A percentile compares a stretch with the other conserved stretches of the same genome.
Conservation (phyloP, 331 rosid species). For the Pyracantha coccinea region DNA sequence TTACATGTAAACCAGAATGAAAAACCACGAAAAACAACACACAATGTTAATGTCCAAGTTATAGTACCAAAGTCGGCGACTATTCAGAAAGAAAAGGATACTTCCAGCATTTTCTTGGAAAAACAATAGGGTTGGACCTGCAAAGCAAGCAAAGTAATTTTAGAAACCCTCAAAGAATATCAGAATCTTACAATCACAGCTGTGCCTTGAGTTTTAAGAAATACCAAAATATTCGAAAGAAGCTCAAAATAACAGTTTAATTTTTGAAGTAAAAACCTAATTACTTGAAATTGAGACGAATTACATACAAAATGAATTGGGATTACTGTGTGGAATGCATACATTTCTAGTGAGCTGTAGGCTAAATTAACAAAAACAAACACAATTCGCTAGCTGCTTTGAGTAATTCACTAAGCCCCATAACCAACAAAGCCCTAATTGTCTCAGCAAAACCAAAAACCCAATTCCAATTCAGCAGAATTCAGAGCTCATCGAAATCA, state of each 20-base stretch:
- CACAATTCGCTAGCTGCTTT: not conserved
- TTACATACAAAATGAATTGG: not conserved
- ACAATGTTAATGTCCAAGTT: not conserved
- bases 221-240: not conserved
- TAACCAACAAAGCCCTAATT: slow-evolving; percentile 18
- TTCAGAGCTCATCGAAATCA: not conserved
- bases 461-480: not conserved
- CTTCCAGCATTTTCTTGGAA: slow-evolving; percentile 99
- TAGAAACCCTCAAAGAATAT: not conserved
- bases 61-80: not conserved
- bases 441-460: not conserved
- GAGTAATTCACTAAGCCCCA: not conserved
- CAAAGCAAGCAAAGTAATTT: slow-evolving; percentile 19
- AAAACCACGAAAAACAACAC: not conserved
- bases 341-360: not conserved
- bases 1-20: not conserved
- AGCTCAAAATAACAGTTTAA: not conserved
- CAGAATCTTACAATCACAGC: not conserved
- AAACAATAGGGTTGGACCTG: slow-evolving; percentile 97
- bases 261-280: not conserved
- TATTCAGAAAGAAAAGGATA: slow-evolving; percentile 47
- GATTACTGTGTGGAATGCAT: not conserved
- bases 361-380: not conserved
- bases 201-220: not conserved
- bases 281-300: not conserved